Evolutionary conservation across 768 basidiomycete species (phyloP).

Genomic region (Amanita phalloides): DNA sequence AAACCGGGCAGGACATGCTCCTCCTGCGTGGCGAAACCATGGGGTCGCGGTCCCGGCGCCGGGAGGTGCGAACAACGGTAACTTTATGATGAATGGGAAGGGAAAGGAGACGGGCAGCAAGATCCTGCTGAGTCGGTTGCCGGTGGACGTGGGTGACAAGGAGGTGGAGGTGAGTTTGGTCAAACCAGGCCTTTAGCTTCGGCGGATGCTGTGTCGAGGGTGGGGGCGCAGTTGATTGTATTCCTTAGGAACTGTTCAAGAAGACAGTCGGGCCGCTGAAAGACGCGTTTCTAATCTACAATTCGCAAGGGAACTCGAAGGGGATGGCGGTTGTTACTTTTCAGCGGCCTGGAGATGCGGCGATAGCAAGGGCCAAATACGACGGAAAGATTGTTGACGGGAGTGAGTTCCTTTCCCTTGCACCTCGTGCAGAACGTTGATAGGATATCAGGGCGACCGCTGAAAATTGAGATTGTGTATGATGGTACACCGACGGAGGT

Average conservation of each 20-base stretch:
- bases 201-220: background rate
- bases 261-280: slow-evolving; percentile 69
- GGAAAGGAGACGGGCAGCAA: slow-evolving; percentile 45
- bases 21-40: slow-evolving; percentile 51
- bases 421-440: background rate
- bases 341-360: slow-evolving; percentile 52
- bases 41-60: slow-evolving; percentile 5
- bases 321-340: slow-evolving; percentile 75
- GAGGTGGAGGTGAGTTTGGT: slow-evolving; percentile 50
- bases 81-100: slow-evolving; percentile 14
- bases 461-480: slow-evolving; percentile 56
- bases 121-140: slow-evolving; percentile 56
- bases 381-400: slow-evolving; percentile 70
- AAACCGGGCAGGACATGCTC: slow-evolving; percentile 39
- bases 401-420: slow-evolving; percentile 22
- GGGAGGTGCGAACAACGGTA: background rate
- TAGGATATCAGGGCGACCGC: slow-evolving; percentile 40
- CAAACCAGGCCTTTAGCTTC: background rate
- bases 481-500: slow-evolving; percentile 16
- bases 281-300: slow-evolving; percentile 64
- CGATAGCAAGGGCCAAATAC: slow-evolving; percentile 53
- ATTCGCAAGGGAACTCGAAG: slow-evolving; percentile 64
- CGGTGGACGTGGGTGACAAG: slow-evolving; percentile 54
- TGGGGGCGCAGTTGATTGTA: background rate
- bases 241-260: slow-evolving; percentile 53